Evolutionary conservation across 345 rosid species (phyloP).

Genomic region (Lumnitzera littorea): DNA sequence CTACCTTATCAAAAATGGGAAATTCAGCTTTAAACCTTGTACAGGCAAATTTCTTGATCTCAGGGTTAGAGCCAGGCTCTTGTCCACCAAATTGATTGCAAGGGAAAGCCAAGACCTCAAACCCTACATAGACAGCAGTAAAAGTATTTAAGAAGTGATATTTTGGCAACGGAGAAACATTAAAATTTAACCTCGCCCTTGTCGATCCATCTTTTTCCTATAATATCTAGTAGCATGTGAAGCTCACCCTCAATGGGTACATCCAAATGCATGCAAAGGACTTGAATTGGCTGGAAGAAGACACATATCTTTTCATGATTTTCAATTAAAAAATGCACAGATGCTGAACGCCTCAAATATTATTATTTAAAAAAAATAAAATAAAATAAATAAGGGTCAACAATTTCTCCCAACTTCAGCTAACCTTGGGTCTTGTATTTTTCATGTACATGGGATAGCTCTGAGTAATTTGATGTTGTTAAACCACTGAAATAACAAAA

Average conservation of each 20-base stretch:
- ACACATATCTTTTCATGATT: no score
- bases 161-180: not conserved
- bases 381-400: not conserved
- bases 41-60: slow-evolving; percentile 75
- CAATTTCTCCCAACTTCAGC: not conserved
- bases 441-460: slow-evolving; percentile 71
- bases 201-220: no score
- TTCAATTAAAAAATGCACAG: not conserved
- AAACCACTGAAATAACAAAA: slow-evolving; percentile 56
- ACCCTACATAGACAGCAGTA: slow-evolving; percentile 34
- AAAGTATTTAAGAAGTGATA: not conserved
- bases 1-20: slow-evolving; percentile 83
- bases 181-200: not conserved
- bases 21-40: slow-evolving; percentile 88
- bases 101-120: slow-evolving; percentile 87
- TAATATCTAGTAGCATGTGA: no score
- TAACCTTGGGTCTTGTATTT: slow-evolving; percentile 89
- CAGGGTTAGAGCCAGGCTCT: slow-evolving; percentile 77
- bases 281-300: no score
- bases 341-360: not conserved
- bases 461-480: slow-evolving; percentile 81
- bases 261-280: no score
- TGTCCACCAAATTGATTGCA: slow-evolving; percentile 92
- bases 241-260: no score
- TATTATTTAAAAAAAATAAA: not conserved